These are phyloP conservation scores for Heterobasidion annosum DNA, from an alignment of 1,284 basidiomycete species.

Conservation along the genomic window DNA sequence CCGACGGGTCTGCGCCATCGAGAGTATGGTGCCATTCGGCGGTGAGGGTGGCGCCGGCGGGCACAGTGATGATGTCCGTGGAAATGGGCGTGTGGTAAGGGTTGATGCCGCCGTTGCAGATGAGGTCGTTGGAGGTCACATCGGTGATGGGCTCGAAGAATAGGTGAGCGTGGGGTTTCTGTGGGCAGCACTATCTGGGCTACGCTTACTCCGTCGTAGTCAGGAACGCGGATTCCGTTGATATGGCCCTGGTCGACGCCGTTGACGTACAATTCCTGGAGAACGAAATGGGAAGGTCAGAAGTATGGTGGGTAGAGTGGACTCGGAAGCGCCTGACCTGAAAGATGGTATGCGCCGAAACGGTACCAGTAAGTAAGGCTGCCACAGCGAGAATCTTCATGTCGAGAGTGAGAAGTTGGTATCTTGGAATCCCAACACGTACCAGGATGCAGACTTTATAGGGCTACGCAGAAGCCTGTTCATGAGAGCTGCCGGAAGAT, in stretches of 20 bases:
- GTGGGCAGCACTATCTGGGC: constrained; percentile 1
- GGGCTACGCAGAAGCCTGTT: no score
- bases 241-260: constrained; percentile 38
- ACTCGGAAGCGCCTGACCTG: constrained; percentile 21
- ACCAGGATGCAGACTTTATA: no score
- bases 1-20: constrained; percentile 30
- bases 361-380: constrained; percentile 14
- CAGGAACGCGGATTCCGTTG: constrained; percentile 37
- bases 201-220: constrained; percentile 36
- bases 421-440: no score
- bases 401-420: neutral
- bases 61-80: constrained; percentile 36
- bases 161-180: neutral
- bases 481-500: no score
- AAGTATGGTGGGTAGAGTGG: neutral
- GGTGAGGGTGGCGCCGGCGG: constrained; percentile 40
- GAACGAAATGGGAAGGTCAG: neutral
- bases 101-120: constrained; percentile 55
- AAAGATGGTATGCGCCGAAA: constrained; percentile 36
- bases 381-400: neutral
- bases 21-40: constrained; percentile 48
- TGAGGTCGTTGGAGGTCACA: constrained; percentile 45
- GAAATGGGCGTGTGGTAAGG: constrained; percentile 47
- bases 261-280: constrained; percentile 34
- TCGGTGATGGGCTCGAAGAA: constrained; percentile 36